Conservation (phyloP, 2,329 filamentous ascomycete species). For the Penicillium freii region DNA sequence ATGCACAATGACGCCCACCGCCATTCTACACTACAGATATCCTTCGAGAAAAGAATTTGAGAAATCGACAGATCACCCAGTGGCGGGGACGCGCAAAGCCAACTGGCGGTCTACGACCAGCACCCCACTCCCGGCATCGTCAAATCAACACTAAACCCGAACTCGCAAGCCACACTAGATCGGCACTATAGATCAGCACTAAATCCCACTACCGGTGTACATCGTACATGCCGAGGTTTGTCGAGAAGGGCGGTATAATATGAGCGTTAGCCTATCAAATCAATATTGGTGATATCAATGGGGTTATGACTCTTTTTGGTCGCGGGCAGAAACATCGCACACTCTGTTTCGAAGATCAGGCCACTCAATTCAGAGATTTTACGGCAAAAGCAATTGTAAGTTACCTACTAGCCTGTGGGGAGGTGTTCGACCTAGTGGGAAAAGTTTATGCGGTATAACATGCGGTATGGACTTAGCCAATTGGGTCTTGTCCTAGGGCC, state of each 20-base stretch:
- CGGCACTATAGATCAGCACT: not conserved
- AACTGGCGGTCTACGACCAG: slow-evolving; percentile 6
- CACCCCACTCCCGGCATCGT: not conserved
- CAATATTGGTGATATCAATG: not conserved
- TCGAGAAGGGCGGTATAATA: not conserved
- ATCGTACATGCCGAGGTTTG: not conserved
- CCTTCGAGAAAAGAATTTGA: no score
- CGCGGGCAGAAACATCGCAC: no score
- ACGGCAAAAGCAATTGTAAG: not conserved
- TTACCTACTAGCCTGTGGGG: not conserved
- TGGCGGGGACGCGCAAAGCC: not conserved
- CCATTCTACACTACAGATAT: not conserved
- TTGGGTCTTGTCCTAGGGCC: not conserved
- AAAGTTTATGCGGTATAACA: not conserved
- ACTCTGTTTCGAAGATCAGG: not conserved
- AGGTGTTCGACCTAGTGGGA: not conserved
- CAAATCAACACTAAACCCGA: not conserved
- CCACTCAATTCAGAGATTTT: not conserved
- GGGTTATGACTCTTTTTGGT: not conserved
- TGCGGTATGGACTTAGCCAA: slow-evolving; percentile 8
- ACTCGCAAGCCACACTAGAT: not conserved
- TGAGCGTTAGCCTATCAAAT: not conserved
- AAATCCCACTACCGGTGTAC: slow-evolving; percentile 1
- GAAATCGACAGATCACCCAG: not conserved
- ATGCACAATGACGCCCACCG: not conserved